Conservation (phyloP, 805 yeast species). For the Wickerhamiella shivajii region DNA sequence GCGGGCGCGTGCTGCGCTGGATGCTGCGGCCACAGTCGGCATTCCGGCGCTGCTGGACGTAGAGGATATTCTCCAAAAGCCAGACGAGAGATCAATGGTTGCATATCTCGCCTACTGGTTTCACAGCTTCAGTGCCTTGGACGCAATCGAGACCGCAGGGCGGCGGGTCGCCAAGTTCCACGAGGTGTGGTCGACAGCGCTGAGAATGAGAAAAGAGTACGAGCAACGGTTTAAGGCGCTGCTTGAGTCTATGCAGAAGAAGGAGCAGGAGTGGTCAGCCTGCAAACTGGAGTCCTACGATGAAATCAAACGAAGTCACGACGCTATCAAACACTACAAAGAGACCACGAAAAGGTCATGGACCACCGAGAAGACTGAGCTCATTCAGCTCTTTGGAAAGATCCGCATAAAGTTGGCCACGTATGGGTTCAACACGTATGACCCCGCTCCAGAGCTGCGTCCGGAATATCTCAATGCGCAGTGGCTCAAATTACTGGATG, state of each 20-base stretch:
- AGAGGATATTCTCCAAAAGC: conserved; percentile 37
- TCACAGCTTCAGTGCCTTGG: conserved; percentile 29
- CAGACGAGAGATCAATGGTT: conserved; percentile 47
- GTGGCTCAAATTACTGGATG: conserved; percentile 23
- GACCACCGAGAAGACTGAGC: conserved; percentile 27
- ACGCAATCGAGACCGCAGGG: conserved; percentile 27
- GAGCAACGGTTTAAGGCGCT: conserved; percentile 23
- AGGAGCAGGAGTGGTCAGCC: conserved; percentile 20
- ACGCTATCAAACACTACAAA: conserved; percentile 21
- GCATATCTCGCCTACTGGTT: conserved; percentile 48
- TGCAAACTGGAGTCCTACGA: conserved; percentile 18
- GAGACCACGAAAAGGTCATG: conserved; percentile 24
- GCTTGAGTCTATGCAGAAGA: conserved; percentile 17
- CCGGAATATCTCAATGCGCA: conserved; percentile 21
- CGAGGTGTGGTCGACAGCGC: conserved; percentile 22
- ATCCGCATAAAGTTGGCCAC: conserved; percentile 27
- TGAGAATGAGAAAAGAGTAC: conserved; percentile 23
- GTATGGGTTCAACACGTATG: conserved; percentile 24
- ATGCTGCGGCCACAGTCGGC: conserved; percentile 32
- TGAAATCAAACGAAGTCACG: conserved; percentile 20
- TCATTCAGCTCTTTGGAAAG: conserved; percentile 25
- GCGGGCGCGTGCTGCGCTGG: conserved; percentile 28
- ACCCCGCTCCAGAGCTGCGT: conserved; percentile 24
- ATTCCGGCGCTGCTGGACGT: conserved; percentile 40
- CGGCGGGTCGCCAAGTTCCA: conserved; percentile 26